Base-by-base conservation (phyloP, 352 stramenopile species). In the Globisporangium cylindrosporum region DNA sequence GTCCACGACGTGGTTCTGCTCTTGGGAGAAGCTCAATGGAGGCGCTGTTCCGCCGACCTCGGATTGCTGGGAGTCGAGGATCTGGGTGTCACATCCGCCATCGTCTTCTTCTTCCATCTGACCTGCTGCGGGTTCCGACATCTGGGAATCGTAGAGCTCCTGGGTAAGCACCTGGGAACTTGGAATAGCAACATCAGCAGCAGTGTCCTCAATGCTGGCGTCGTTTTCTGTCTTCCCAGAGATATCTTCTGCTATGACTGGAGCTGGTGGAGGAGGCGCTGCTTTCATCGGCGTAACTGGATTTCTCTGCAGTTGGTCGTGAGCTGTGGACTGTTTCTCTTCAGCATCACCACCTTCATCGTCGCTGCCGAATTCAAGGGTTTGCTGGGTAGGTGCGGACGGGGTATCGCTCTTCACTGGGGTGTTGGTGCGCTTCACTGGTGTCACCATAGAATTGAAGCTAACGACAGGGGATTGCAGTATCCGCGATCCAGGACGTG, bases 21-120 rank as follows among this genome's bases (percentile, higher is more conserved):
- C 67, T 29, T 72, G 67, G 5, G 67, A 69, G 62, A 62, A 72
- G 62, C 56, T 69, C 24, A 65, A 25, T 32, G 34, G 65, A 56
- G 58, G 4, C 4, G 32, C 41, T 22, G 15, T 22, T 9, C 9
- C 32, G 8, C 46, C 32, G 48, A n/a, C 55, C 10, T 66, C 62
- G 0, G 62, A 69, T n/a, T 62, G 55, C 46, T 71, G 66, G 18
- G 66, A 71, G 43, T 22, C 48, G 14, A 71, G 38, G 20, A 67
- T 15, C 34, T 67, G 59, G 15, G 66, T 67, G 27, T 53, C 59
- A 8, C 55, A 62, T 3, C 41, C 15, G 29, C 34, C 41, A 3
- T 54, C 53, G 3, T 15, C 22, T 14, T 55, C 54, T 10, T 59
- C 64, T 4, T 59, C 59, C 8, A 62, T 34, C 46, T 59, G 36